These are phyloP conservation scores for Naganishia vishniacii DNA, from an alignment of 768 basidiomycete genomes.

Conservation along the genomic window DNA sequence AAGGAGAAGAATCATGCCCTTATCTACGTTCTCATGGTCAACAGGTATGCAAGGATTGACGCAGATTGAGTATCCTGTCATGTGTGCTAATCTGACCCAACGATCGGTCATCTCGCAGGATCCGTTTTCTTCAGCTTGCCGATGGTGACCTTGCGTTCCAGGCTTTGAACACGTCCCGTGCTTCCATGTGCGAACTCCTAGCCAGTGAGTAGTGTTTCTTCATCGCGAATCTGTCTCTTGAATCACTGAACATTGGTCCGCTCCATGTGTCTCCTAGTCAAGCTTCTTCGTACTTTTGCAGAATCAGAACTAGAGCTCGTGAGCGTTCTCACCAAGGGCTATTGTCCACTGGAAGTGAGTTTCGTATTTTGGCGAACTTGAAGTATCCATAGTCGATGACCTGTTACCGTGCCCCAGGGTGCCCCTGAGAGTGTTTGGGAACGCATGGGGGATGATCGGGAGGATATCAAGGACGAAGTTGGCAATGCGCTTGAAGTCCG, in stretches of 20 bases:
- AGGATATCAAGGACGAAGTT: slow-evolving; percentile 62
- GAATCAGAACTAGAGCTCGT: slow-evolving; percentile 65
- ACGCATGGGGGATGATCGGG: slow-evolving; percentile 55
- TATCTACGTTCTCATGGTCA: slow-evolving; percentile 46
- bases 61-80: background rate
- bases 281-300: slow-evolving; percentile 70
- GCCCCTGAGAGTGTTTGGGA: slow-evolving; percentile 66
- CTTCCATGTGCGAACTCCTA: slow-evolving; percentile 77
- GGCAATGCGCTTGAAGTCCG: slow-evolving; percentile 75
- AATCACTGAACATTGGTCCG: background rate
- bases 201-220: slow-evolving; percentile 54
- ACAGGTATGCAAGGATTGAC: slow-evolving; percentile 33
- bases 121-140: slow-evolving; percentile 66
- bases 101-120: slow-evolving; percentile 27
- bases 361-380: slow-evolving; percentile 40
- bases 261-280: slow-evolving; percentile 51
- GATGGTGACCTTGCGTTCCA: slow-evolving; percentile 71
- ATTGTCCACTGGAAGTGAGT: slow-evolving; percentile 79
- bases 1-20: slow-evolving; percentile 33
- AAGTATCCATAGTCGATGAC: no score
- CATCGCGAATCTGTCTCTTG: background rate
- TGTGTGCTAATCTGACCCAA: no score
- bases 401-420: slow-evolving; percentile 41
- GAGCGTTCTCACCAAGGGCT: slow-evolving; percentile 71
- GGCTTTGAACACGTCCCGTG: slow-evolving; percentile 62